Evolutionary conservation across 768 basidiomycete genomes (phyloP).

Genomic region (Suillus subaureus): DNA sequence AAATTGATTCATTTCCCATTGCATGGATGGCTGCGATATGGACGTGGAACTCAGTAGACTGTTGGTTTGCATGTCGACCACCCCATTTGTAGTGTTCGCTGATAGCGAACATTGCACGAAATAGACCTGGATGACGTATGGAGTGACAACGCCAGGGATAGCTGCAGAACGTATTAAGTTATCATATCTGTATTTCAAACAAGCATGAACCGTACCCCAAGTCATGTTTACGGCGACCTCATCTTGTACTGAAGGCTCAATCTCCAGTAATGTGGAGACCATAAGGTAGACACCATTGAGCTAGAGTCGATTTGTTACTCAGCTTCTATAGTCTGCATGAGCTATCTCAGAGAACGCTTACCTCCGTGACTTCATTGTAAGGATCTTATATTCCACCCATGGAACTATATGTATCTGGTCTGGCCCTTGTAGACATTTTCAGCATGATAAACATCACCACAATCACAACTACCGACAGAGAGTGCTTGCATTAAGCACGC

Average conservation of each 20-base stretch:
- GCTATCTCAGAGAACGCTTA: not conserved
- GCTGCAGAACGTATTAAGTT: not conserved
- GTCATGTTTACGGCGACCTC: not conserved
- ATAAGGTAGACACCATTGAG: not conserved
- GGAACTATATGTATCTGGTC: not conserved
- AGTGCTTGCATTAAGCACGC: not conserved
- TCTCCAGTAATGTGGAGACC: not conserved
- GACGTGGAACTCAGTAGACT: not conserved
- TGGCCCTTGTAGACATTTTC: not conserved
- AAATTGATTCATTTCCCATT: not conserved
- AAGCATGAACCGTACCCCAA: not conserved
- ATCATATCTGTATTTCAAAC: not conserved
- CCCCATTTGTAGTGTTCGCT: not conserved
- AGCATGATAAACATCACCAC: not conserved
- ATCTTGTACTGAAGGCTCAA: not conserved
- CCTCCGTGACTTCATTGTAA: not conserved
- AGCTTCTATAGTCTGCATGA: not conserved
- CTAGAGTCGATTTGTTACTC: not conserved
- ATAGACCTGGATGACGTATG: not conserved
- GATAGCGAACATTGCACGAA: not conserved
- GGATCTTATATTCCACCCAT: not conserved
- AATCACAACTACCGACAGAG: not conserved
- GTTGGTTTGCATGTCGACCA: not conserved
- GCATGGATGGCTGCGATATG: not conserved
- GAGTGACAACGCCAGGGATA: too few species aligned